Evolutionary conservation across 78 protist genomes (phyloP), one percentile per base, ranked within the genome.

Genomic region (slime mould (Dictyostelium discoideum)): DNA sequence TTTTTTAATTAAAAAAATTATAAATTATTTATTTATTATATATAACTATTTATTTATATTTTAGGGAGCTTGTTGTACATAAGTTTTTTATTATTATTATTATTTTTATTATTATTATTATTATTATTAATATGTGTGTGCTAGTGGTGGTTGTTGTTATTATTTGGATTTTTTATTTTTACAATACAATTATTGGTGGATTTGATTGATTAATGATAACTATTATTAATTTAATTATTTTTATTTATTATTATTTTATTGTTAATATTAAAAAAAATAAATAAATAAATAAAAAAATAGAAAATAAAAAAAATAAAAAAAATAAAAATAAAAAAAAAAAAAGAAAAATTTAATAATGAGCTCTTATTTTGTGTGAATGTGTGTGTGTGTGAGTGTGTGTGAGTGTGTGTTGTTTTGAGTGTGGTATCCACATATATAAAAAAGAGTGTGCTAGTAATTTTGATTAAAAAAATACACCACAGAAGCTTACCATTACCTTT

Each of bases 151-250:
- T 54, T 22, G 11, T 67, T 22, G 24, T 67, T 67, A 67, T 67
- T 67, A 67, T 67, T 10, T 67, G 76, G 26, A 67, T 67, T 67
- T 67, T 67, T 67, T n/a, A 57, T 24, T 24, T 67, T 67, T 67
- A 67, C 76, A 67, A 67, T 24, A 67, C 76, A 67, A 67, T 22
- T 67, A 26, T n/a, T 24, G 32, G 26, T 67, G 76, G 76, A 67
- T 65, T 67, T 67, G 76, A 67, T 67, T 67, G 76, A 67, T 67
- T 67, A 67, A 67, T 67, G 76, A 67, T 67, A 67, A 67, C 14
- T 9, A 67, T 24, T 67, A 67, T 67, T 67, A 26, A 9, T 24
- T 8, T 67, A 2, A 67, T 67, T 24, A n/a, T 26, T 67, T 7
- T 67, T 67, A 18, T 20, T 63, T 22, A 22, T 7, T 63, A 22